These are phyloP conservation scores for Histomonas meleagridis DNA, from an alignment of 208 protist genomes.

Conservation along the genomic window DNA sequence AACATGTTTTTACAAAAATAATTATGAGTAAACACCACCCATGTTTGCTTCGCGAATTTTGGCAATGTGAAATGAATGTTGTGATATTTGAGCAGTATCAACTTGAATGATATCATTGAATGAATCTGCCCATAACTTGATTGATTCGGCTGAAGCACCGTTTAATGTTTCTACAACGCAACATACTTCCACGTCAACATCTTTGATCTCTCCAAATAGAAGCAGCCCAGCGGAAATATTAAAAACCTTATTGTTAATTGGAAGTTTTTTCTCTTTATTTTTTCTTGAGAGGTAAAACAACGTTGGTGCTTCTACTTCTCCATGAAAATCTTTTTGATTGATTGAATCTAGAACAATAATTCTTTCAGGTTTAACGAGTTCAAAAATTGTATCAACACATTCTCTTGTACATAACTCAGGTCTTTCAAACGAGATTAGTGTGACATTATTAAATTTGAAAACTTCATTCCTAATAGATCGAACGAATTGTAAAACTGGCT, in stretches of 20 bases:
- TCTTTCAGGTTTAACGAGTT: neutral
- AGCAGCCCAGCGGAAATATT: neutral
- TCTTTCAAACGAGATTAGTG: neutral
- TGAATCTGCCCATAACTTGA: neutral
- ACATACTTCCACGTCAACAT: neutral
- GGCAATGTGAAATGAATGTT: neutral
- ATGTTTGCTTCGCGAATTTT: neutral
- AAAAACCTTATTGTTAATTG: neutral
- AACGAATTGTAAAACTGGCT: neutral
- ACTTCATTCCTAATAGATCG: slow-evolving; percentile 20
- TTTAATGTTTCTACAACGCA: neutral
- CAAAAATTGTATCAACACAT: neutral
- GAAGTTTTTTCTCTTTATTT: neutral
- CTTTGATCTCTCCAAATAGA: neutral
- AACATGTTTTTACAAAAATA: too few species aligned
- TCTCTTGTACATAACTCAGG: neutral
- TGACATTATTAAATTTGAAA: neutral
- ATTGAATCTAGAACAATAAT: neutral
- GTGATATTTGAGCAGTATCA: neutral
- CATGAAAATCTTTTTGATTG: neutral
- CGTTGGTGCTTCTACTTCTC: neutral
- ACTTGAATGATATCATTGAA: neutral
- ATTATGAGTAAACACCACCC: neutral
- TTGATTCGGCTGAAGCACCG: neutral
- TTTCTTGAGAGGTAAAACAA: neutral